These are phyloP conservation scores for Dendrobium chrysotoxum DNA, from an alignment of 106 monocot genomes.

Conservation along the genomic window DNA sequence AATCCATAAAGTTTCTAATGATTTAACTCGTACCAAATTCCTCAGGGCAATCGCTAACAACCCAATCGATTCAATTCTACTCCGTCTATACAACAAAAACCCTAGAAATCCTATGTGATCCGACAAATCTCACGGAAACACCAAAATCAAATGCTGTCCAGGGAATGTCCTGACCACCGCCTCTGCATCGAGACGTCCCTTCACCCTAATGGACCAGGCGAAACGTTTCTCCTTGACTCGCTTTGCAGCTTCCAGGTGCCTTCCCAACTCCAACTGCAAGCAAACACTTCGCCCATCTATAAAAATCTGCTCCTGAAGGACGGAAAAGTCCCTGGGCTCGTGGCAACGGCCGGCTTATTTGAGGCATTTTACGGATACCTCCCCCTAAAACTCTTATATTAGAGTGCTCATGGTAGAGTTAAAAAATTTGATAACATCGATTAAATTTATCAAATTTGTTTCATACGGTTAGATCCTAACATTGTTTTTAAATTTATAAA, in stretches of 20 bases:
- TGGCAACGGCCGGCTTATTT: not conserved
- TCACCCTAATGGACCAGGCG: not conserved
- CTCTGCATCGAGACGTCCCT: not conserved
- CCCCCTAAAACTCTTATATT: not conserved
- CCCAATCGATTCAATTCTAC: not conserved
- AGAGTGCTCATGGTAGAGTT: too few species aligned
- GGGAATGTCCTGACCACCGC: not conserved
- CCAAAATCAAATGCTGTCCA: not conserved
- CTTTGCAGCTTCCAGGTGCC: not conserved
- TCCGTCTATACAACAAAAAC: not conserved
- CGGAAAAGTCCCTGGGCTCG: not conserved
- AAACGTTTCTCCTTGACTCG: not conserved
- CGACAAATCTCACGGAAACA: not conserved
- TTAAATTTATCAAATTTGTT: too few species aligned
- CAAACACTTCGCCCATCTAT: not conserved
- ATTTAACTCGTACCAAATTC: not conserved
- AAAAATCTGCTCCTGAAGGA: not conserved
- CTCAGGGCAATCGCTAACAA: not conserved
- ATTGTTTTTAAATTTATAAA: too few species aligned
- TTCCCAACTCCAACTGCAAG: slow-evolving; percentile 3
- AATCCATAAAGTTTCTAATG: not conserved
- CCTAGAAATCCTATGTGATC: not conserved
- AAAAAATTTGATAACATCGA: too few species aligned
- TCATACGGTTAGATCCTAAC: too few species aligned
- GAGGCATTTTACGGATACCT: too few species aligned